Evolutionary conservation across 2,329 filamentous ascomycete species (phyloP).

Genomic region (Aspergillus ibericus): DNA sequence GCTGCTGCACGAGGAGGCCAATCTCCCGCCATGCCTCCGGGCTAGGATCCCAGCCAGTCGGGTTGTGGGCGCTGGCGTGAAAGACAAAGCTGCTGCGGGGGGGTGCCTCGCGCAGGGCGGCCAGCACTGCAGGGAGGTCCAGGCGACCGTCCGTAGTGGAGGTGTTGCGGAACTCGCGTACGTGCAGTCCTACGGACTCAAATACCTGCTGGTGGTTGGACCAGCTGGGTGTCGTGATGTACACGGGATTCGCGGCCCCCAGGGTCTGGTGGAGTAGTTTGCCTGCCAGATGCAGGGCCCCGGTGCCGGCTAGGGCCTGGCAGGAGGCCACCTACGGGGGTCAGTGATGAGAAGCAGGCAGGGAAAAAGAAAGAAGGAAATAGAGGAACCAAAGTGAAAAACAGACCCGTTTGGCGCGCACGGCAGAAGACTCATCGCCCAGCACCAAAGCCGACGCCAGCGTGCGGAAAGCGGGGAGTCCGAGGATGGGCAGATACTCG

Average conservation of each 20-base stretch:
- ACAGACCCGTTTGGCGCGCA: too few relatives aligned
- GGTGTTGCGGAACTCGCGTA: not conserved
- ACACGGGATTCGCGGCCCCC: too few relatives aligned
- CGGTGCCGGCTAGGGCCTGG: not conserved
- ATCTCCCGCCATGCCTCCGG: constrained; percentile 83
- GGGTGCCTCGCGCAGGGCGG: too few relatives aligned
- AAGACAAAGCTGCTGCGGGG: constrained; percentile 43
- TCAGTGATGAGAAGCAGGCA: too few relatives aligned
- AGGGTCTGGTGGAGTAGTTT: not conserved
- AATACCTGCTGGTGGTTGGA: constrained; percentile 5
- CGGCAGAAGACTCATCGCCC: too few relatives aligned
- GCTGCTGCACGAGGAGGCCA: constrained; percentile 32
- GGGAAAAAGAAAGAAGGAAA: too few relatives aligned
- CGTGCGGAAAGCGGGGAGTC: not conserved
- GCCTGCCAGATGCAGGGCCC: not conserved
- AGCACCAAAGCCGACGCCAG: not conserved
- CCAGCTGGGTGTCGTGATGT: constrained; percentile 5
- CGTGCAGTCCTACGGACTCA: not conserved
- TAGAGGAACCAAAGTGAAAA: too few relatives aligned
- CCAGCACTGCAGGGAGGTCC: too few relatives aligned
- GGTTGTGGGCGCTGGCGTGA: constrained; percentile 90
- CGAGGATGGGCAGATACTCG: not conserved
- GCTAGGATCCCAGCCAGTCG: constrained; percentile 85
- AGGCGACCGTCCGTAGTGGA: too few relatives aligned
- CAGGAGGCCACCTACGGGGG: not conserved